These are phyloP conservation scores for Paramecium primaurelia DNA, from an alignment of 73 alveolate species.

Conservation along the genomic window DNA sequence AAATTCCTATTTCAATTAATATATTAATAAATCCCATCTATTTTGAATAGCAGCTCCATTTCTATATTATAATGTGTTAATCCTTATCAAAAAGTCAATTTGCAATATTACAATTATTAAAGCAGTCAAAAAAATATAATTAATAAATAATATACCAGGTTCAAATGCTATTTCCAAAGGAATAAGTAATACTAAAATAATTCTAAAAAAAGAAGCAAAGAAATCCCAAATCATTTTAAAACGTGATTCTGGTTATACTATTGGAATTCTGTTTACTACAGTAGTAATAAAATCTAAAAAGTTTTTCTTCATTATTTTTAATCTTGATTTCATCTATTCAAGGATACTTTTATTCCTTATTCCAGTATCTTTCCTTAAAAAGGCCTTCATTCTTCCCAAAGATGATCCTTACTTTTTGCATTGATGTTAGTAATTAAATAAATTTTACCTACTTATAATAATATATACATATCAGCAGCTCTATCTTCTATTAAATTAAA, in stretches of 20 bases:
- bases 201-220: background rate
- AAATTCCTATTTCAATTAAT: background rate
- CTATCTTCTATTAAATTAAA: background rate
- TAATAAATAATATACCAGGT: background rate
- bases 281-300: background rate
- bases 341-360: background rate
- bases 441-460: background rate
- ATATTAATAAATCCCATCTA: background rate
- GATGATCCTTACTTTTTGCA: background rate
- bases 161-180: constrained; percentile 22
- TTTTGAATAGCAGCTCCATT: constrained; percentile 15
- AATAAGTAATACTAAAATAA: background rate
- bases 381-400: background rate
- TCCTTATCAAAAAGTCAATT: background rate
- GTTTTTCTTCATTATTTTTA: background rate
- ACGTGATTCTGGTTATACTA: background rate
- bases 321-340: background rate
- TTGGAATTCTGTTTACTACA: background rate
- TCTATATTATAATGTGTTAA: background rate
- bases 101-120: background rate
- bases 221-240: constrained; percentile 18
- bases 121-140: background rate
- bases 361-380: background rate
- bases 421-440: background rate
- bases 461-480: background rate